Percentiles rank a stretch among this genome's conserved stretches.
These are phyloP conservation scores for Coniella lustricola DNA, from an alignment of 2,329 filamentous ascomycete species.

Conservation along the genomic window DNA sequence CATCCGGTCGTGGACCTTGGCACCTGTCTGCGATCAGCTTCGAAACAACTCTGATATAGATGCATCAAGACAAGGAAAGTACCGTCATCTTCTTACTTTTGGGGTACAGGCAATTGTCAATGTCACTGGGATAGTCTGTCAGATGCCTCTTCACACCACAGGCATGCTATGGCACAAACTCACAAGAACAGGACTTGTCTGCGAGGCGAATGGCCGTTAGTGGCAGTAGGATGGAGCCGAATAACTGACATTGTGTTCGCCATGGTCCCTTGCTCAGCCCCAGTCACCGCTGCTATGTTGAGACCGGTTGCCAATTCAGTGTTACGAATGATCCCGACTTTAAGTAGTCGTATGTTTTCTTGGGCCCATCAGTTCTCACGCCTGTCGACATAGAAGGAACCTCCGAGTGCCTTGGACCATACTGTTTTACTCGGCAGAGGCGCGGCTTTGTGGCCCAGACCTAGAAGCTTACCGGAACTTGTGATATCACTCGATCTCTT, in stretches of 20 bases:
- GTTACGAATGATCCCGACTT: no score
- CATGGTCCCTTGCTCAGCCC: background rate
- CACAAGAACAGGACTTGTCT: conserved; percentile 39
- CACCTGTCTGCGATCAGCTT: conserved; percentile 39
- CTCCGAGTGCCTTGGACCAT: no score
- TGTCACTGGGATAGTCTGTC: conserved; percentile 68
- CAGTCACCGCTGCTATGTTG: no score
- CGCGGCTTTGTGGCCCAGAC: no score
- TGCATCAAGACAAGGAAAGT: no score
- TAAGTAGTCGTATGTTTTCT: no score
- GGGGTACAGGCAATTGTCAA: conserved; percentile 95
- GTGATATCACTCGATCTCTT: no score
- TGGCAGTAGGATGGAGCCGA: background rate
- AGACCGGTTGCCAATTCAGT: no score
- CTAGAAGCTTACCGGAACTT: no score
- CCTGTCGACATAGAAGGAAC: no score
- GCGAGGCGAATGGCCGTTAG: conserved; percentile 9
- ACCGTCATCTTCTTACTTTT: conserved; percentile 63
- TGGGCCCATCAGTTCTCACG: no score
- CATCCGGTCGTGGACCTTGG: conserved; percentile 85
- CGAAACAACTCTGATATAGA: background rate
- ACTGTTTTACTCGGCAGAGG: no score
- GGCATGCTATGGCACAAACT: conserved; percentile 16
- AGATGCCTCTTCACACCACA: background rate
- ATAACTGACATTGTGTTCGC: background rate